A percentile compares a stretch with the other conserved stretches of the same genome.
These are phyloP conservation scores for Evernia prunastri DNA, from an alignment of 495 filamentous ascomycete species.

Conservation along the genomic window DNA sequence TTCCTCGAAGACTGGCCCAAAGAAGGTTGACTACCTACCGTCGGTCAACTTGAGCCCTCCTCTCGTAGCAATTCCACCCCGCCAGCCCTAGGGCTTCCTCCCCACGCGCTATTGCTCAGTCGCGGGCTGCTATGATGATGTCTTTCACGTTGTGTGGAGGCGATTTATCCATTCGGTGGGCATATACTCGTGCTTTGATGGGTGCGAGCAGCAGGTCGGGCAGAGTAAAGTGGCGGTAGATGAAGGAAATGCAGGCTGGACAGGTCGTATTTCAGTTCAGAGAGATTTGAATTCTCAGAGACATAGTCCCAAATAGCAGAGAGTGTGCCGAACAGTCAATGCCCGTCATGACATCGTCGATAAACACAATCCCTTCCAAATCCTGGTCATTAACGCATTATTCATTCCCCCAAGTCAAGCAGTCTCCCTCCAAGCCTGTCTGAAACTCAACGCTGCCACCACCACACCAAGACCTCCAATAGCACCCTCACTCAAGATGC, in stretches of 20 bases:
- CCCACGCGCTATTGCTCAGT: neutral
- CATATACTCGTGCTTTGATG: neutral
- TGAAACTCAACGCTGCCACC: conserved; percentile 59
- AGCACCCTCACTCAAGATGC: conserved; percentile 50
- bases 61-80: neutral
- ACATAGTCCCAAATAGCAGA: too few species aligned
- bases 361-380: too few species aligned
- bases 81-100: neutral
- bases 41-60: neutral
- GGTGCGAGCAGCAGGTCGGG: too few species aligned
- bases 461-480: conserved; percentile 61
- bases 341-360: too few species aligned
- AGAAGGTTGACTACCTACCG: neutral
- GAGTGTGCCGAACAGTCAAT: too few species aligned
- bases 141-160: neutral
- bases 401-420: conserved; percentile 5
- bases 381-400: neutral
- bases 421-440: conserved; percentile 53
- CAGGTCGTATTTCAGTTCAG: too few species aligned
- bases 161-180: neutral
- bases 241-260: too few species aligned
- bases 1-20: too few species aligned
- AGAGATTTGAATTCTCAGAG: too few species aligned
- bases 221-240: too few species aligned
- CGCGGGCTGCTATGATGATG: neutral